Evolutionary conservation across 305 asterid genomes (phyloP), one percentile per base, ranked within the genome.

Genomic region (Withania somnifera): DNA sequence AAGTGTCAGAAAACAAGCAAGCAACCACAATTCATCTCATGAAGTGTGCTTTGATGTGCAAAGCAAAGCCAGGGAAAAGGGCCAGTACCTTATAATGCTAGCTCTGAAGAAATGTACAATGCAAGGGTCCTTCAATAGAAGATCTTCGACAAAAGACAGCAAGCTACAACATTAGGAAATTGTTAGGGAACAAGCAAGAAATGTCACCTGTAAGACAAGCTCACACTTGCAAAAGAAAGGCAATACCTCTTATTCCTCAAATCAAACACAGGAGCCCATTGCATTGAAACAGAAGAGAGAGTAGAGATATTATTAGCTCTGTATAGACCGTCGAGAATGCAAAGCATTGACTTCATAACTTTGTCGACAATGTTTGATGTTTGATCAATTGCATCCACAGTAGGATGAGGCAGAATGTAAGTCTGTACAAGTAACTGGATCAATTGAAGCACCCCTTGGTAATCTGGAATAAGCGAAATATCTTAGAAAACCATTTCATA

Each of bases 261-360:
- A 69, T 88, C 86, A 85, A 97, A 97, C 83, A 94, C 90, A 6
- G 89, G 84, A 84, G 75, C 88, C 97, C 98, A 97, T 51, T 90
- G 86, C 75, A 88, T 80, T 28, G 93, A 83, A 84, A 91, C 84
- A 73, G 75, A 86, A 57, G 85, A 80, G 83, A 93, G 83, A 20
- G 83, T 71, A 40, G 91, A 42, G 85, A 84, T 77, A 77, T 89
- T 84, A 58, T 88, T 89, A 78, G 89, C 77, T 77, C 84, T 81
- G 84, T 83, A 81, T 84, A 92, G 88, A 83, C 95, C 95, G 85
- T 87, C 97, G 82, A 97, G 82, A 82, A 91, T 81, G 88, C 97
- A 91, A 79, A 91, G 87, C 88, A 91, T 88, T 82, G 95, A 88
- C 78, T 90, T 86, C 87, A 92, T 84, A 76, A 91, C 86, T 84